Conservation (phyloP, 163 green algal species). For the Volvox carteri region DNA sequence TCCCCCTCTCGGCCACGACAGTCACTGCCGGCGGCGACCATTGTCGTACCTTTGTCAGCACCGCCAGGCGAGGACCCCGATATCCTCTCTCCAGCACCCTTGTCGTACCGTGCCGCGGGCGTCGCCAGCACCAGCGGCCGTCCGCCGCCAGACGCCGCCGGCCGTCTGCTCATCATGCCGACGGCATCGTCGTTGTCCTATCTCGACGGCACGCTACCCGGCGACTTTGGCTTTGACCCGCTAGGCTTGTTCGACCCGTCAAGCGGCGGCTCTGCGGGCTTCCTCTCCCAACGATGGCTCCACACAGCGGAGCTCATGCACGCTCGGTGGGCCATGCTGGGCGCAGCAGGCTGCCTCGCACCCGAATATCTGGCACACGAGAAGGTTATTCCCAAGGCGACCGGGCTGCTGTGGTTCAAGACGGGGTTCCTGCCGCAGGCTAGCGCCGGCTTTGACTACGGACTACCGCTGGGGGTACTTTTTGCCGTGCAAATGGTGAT, state of each 20-base stretch:
- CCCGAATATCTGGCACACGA: slow-evolving; percentile 88
- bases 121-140: slow-evolving; percentile 38
- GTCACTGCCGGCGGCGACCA: not conserved
- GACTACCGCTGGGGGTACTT: slow-evolving; percentile 42
- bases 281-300: slow-evolving; percentile 93
- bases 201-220: slow-evolving; percentile 85
- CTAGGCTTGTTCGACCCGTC: slow-evolving; percentile 92
- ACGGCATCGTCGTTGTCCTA: slow-evolving; percentile 68
- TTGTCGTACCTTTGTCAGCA: not conserved
- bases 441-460: slow-evolving; percentile 68
- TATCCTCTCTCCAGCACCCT: slow-evolving; percentile 14
- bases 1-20: not conserved
- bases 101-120: slow-evolving; percentile 3
- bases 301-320: slow-evolving; percentile 82
- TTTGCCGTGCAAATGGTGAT: slow-evolving; percentile 12
- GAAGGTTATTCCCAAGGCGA: slow-evolving; percentile 85
- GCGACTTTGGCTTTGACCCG: slow-evolving; percentile 95
- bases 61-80: slow-evolving; percentile 11
- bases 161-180: slow-evolving; percentile 34
- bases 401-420: slow-evolving; percentile 88
- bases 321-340: slow-evolving; percentile 90
- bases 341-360: slow-evolving; percentile 88
- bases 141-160: not conserved
- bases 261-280: slow-evolving; percentile 82
- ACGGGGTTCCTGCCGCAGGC: slow-evolving; percentile 90